These are phyloP conservation scores for Oryza glumipatula DNA, from an alignment of 176 grass and related monocot genomes.

Conservation along the genomic window DNA sequence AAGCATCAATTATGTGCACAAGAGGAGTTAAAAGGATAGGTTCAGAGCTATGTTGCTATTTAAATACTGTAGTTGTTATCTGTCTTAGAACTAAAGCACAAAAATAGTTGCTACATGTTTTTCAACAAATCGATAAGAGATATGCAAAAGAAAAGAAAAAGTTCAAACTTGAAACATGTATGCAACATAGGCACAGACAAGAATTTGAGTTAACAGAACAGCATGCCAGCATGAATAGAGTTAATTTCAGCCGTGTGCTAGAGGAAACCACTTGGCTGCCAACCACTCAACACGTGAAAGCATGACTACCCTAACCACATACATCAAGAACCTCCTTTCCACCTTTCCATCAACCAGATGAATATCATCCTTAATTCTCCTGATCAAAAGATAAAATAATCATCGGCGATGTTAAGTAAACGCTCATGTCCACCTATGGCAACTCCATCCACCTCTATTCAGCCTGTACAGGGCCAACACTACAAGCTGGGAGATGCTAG, in stretches of 20 bases:
- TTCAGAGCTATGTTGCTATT: neutral
- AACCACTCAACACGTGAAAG: neutral
- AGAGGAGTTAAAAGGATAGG: neutral
- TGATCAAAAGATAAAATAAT: neutral
- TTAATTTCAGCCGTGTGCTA: neutral
- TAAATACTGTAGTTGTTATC: neutral
- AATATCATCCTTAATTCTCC: neutral
- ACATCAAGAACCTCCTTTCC: neutral
- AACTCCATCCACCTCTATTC: neutral
- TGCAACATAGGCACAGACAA: constrained; percentile 2
- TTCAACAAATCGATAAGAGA: neutral
- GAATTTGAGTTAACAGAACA: neutral
- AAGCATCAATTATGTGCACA: constrained; percentile 2
- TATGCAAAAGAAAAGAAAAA: neutral
- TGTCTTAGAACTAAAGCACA: neutral
- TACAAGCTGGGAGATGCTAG: neutral
- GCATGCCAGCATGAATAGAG: neutral
- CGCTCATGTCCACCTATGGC: neutral
- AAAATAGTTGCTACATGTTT: neutral
- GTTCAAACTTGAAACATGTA: neutral
- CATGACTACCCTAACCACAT: neutral
- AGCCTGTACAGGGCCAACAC: neutral
- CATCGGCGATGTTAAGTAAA: neutral
- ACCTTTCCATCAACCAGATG: neutral
- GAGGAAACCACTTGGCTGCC: neutral